These are phyloP conservation scores for Aspergillus ibericus DNA, from an alignment of 2,329 filamentous ascomycete genomes.

Conservation along the genomic window DNA sequence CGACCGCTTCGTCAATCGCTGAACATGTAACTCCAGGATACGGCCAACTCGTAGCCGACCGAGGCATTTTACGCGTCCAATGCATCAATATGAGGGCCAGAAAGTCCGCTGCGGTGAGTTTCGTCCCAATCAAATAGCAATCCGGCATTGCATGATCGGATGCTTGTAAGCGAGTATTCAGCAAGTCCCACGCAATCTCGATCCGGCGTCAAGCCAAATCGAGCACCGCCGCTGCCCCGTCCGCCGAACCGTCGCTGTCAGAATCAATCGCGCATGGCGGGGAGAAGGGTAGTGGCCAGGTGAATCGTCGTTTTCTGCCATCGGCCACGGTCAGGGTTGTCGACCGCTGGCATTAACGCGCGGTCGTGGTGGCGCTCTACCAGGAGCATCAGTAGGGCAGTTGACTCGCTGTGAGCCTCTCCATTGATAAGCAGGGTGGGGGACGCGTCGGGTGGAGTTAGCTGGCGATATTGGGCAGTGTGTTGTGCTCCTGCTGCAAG, in stretches of 20 bases:
- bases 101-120: not conserved
- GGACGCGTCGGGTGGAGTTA: not conserved
- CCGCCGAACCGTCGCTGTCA: not conserved
- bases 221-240: not conserved
- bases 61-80: not conserved
- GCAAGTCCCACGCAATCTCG: not conserved
- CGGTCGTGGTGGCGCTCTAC: not conserved
- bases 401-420: not conserved
- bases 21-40: not conserved
- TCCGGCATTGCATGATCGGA: too few species aligned
- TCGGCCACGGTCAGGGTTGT: not conserved
- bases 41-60: not conserved
- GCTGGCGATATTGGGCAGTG: not conserved
- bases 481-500: not conserved
- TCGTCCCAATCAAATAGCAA: not conserved
- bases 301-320: not conserved
- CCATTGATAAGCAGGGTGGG: not conserved
- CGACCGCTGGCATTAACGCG: not conserved
- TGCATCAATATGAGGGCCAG: not conserved
- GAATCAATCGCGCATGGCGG: constrained; percentile 1
- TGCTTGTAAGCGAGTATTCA: not conserved
- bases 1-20: not conserved
- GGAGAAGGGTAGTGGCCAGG: not conserved
- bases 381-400: not conserved
- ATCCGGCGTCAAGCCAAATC: not conserved